Base-by-base conservation (phyloP, 148 eudicot genomes). In the Arctostaphylos glauca region DNA sequence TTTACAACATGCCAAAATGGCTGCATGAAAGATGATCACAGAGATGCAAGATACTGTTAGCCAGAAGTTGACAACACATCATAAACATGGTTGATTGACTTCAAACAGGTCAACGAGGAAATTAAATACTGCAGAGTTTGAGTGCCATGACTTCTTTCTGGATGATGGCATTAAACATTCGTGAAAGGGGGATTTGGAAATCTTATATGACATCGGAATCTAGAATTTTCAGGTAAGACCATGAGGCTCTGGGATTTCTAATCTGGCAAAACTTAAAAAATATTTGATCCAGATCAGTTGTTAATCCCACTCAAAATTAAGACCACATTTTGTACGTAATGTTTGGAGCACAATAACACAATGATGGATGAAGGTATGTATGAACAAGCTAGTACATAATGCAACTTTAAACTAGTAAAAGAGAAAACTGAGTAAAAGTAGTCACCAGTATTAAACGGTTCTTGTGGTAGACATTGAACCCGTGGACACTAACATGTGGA, bases 1-100 rank as follows among this genome's bases (percentile, higher is more conserved):
- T 87, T 90, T 47, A 96, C 90, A 77, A 93, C 94, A 43, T 87
- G 93, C 94, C 95, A 93, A 85, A 94, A 94, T 81, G 99, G 98
- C 98, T 96, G 98, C 88, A 91, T 81, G 80, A 25, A 73, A 79
- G 31, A 83, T 44, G 56, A 77, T 18, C 81, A 70, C 77, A 62
- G 64, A 60, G 52, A 81, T 44, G 25, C 52, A 31, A 83, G 23
- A 60, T 23, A 74, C 64, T 41, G 48, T 74, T 48, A 46, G 73
- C 16, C 7, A 25, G 18, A 77, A 12, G 10, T 77, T 19, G 48
- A n/a, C n/a, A 15, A 13, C 12, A 9, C 19, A 56, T 21, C 81
- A 46, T 41, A 56, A 58, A 58, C 67, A 58, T 58, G 41, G 48
- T 43, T 55, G 7, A 18, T 58, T 52, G 23, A 78, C 8, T 58